Base-by-base conservation (phyloP, 139 green algal genomes). In the Picochlorum sp. region DNA sequence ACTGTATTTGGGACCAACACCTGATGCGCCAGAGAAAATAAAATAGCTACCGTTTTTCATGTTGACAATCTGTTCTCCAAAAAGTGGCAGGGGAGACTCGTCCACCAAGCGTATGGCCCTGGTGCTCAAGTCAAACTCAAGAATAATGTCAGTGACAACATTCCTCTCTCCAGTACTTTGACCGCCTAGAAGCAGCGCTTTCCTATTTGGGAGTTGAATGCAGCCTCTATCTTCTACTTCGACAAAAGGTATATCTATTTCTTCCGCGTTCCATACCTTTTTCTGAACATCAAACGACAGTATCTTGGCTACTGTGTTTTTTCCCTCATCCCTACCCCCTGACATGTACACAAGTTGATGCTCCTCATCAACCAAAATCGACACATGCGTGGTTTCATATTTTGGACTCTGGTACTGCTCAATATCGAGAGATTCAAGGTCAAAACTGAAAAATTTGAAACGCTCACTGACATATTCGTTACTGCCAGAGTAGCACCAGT, bases 401-500 rank as follows among this genome's bases (percentile, higher is more conserved):
- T 52, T 52, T 52, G 45, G 4, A 52, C 8, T 52, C 15, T n/a
- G 8, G 45, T 23, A 52, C 4, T 23, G 18, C 18, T 52, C 45
- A 52, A 52, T 1, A 6, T n/a, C 18, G 18, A 52, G 45, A 20
- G 45, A 52, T 20, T 52, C 45, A n/a, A 24, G 18, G 18, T 52
- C 45, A 2, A 52, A 52, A 52, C 45, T 52, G 45, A 52, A 52
- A 52, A 52, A 52, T 20, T 52, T 52, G 45, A 52, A 52, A n/a
- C 18, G 16, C 18, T 52, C 45, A n/a, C 15, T 11, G 16, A 24
- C 45, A 2, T 52, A 52, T 20, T 52, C 45, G 8, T 52, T 14
- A 20, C 45, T 52, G 13, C 45, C 45, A 20, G 45, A 52, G 18
- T 52, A 52, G 15, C 45, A 52, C 45, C 45, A 52, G 45, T 52